Conservation (phyloP, 1,284 basidiomycete species). For the Austroboletus niveus region DNA sequence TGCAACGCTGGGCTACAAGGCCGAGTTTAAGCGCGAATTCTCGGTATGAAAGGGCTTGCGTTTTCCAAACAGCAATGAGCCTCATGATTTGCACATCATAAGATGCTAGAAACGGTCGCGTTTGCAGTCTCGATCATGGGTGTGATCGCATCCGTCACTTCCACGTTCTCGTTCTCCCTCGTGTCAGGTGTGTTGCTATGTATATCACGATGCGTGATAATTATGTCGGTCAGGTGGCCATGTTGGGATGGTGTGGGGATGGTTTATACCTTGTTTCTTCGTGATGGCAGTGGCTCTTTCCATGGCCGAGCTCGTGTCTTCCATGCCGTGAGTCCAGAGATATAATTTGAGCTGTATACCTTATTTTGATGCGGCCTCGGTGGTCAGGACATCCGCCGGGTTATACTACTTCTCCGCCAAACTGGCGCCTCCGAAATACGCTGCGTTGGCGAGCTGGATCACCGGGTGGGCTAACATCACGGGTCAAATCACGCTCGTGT, state of each 20-base stretch:
- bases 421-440: constrained; percentile 56
- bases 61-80: not conserved
- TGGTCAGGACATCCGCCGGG: constrained; percentile 59
- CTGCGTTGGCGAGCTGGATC: constrained; percentile 69
- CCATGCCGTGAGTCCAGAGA: constrained; percentile 63
- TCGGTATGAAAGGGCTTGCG: constrained; percentile 46
- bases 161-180: constrained; percentile 63
- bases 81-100: constrained; percentile 1
- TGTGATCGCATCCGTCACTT: constrained; percentile 65
- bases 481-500: constrained; percentile 62
- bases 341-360: not conserved
- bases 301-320: constrained; percentile 71
- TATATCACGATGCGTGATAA: not conserved
- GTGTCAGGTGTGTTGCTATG: constrained; percentile 45
- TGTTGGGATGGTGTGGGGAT: constrained; percentile 76
- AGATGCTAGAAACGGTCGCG: constrained; percentile 63
- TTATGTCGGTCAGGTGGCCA: constrained; percentile 52
- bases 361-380: not conserved
- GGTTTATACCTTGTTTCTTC: constrained; percentile 71
- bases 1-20: constrained; percentile 69
- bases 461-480: constrained; percentile 67
- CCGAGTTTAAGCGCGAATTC: constrained; percentile 76
- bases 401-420: constrained; percentile 75
- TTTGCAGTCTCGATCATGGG: constrained; percentile 79
- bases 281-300: constrained; percentile 64